phyloP scores from a whole-genome alignment of 2,329 filamentous ascomycete genomes.

The Claviceps pazoutovae region DNA sequence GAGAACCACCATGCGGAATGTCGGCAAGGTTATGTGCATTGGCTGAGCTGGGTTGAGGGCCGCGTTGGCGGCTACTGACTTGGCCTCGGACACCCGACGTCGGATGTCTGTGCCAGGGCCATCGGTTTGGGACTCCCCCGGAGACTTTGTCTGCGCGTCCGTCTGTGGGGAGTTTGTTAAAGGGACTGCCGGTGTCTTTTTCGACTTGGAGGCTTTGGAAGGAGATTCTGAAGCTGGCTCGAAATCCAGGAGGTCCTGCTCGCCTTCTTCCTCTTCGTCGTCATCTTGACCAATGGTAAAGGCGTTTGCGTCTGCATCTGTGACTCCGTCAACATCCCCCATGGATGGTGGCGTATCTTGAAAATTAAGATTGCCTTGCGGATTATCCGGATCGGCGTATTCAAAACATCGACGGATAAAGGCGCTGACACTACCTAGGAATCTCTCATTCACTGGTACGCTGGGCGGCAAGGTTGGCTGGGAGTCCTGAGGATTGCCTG shows the following conservation, averaged over 20 bases:
- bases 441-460: conserved; percentile 68
- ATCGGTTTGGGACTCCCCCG: background rate
- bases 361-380: conserved; percentile 35
- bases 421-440: conserved; percentile 82
- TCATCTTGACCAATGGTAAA: conserved; percentile 65
- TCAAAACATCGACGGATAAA: conserved; percentile 96
- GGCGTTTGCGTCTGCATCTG: conserved; percentile 24
- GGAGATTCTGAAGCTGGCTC: conserved; percentile 29
- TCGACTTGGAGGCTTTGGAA: conserved; percentile 28
- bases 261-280: conserved; percentile 45
- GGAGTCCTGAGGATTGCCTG: conserved; percentile 16
- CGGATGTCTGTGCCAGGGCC: conserved; percentile 11
- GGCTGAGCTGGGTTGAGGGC: conserved; percentile 88
- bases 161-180: conserved; percentile 1
- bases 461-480: conserved; percentile 28
- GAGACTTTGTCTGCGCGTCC: background rate
- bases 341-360: conserved; percentile 8
- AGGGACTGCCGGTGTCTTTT: conserved; percentile 23
- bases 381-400: conserved; percentile 86
- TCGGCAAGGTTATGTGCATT: conserved; percentile 88
- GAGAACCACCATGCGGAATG: conserved; percentile 96
- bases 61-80: conserved; percentile 68
- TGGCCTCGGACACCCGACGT: conserved; percentile 43
- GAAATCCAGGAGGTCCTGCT: conserved; percentile 48
- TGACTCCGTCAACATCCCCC: conserved; percentile 27